Conservation (phyloP, 345 rosid species). For the Punica granatum region DNA sequence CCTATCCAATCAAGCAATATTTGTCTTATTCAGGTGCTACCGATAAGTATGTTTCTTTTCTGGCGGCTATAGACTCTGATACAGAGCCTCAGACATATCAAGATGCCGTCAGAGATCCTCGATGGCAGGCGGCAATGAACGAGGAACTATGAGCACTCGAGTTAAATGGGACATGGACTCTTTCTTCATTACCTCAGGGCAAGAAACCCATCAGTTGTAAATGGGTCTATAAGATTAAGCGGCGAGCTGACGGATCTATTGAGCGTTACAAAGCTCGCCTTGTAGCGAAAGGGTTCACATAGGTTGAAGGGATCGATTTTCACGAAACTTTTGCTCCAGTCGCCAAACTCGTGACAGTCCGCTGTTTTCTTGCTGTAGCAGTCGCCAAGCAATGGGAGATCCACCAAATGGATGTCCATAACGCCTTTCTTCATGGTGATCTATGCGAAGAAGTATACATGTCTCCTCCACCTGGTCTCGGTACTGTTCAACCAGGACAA, state of each 20-base stretch:
- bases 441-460: no score
- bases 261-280: neutral
- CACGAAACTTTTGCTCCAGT: neutral
- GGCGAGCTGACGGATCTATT: neutral
- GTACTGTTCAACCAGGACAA: no score
- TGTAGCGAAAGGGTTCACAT: neutral
- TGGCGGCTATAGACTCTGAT: neutral
- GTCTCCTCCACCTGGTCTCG: no score
- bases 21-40: no score
- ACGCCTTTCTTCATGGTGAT: no score
- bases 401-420: neutral
- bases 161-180: neutral
- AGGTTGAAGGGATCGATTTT: neutral
- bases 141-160: neutral
- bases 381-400: neutral
- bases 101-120: neutral
- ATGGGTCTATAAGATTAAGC: slow-evolving; percentile 8
- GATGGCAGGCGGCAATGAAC: neutral
- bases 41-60: neutral
- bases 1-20: no score
- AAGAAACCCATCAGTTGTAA: slow-evolving; percentile 3
- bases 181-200: neutral
- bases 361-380: neutral
- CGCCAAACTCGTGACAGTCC: neutral
- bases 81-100: neutral